Conservation (phyloP, 2,329 filamentous ascomycete species). For the Hypoxylon sp. region DNA sequence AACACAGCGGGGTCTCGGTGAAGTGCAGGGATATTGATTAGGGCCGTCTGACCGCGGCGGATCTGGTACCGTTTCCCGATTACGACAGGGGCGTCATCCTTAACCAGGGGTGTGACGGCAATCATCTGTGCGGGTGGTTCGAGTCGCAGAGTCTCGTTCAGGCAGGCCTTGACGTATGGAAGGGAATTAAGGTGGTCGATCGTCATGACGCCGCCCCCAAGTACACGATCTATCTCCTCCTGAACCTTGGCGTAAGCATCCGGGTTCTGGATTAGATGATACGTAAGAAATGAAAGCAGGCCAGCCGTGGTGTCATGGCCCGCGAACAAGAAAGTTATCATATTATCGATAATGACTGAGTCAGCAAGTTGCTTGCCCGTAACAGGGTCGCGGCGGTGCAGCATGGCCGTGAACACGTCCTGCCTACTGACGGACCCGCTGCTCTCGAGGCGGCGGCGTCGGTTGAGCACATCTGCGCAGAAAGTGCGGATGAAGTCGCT, state of each 20-base stretch:
- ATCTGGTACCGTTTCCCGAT: neutral
- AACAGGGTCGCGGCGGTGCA: conserved; percentile 66
- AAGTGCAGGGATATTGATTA: neutral
- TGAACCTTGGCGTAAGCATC: neutral
- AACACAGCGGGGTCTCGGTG: neutral
- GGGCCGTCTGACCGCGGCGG: neutral
- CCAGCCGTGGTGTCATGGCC: conserved; percentile 71
- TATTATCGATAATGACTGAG: conserved; percentile 64
- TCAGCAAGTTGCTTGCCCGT: conserved; percentile 64
- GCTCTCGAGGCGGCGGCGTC: neutral
- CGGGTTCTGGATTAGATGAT: neutral
- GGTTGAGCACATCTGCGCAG: neutral
- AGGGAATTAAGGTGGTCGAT: neutral
- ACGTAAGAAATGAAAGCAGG: conserved; percentile 64
- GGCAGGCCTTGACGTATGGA: conserved; percentile 2
- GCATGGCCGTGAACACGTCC: conserved; percentile 66
- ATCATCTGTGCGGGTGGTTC: neutral
- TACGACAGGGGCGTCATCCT: neutral
- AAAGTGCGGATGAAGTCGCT: neutral
- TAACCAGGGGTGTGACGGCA: neutral
- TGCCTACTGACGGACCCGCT: conserved; percentile 48
- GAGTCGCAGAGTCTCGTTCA: conserved; percentile 1
- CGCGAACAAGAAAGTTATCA: conserved; percentile 64
- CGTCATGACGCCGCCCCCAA: neutral
- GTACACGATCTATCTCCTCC: conserved; percentile 3